Percentiles rank a stretch among this genome's conserved stretches.
phyloP scores from a whole-genome alignment of 306 rosid species.

The Chamaecrista fasciculata region DNA sequence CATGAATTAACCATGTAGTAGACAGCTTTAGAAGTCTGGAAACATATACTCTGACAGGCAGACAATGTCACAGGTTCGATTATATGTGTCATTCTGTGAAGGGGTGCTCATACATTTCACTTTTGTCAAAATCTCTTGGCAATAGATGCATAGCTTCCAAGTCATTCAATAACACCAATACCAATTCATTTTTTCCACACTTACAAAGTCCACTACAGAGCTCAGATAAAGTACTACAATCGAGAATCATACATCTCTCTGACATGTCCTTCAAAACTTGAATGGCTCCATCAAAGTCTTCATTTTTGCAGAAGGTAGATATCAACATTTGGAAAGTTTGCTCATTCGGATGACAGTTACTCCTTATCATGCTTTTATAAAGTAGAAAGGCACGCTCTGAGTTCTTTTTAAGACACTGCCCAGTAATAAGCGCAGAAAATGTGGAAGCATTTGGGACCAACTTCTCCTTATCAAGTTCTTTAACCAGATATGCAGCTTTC shows the following conservation, averaged over 20 bases:
- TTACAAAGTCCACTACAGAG: conserved; percentile 50
- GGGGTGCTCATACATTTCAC: conserved; percentile 16
- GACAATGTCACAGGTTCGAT: conserved; percentile 24
- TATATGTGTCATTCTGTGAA: conserved; percentile 27
- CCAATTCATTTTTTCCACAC: conserved; percentile 45
- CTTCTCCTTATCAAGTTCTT: conserved; percentile 59
- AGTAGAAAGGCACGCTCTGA: conserved; percentile 63
- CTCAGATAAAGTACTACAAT: conserved; percentile 47
- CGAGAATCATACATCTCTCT: conserved; percentile 49
- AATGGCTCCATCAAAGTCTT: conserved; percentile 77
- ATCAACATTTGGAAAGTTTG: conserved; percentile 52
- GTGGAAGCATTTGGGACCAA: conserved; percentile 71
- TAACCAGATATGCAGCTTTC: conserved; percentile 72
- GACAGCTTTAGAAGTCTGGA: conserved; percentile 12
- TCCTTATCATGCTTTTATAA: conserved; percentile 73
- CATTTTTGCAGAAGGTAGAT: conserved; percentile 52
- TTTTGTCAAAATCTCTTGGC: conserved; percentile 46
- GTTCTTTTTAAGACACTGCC: conserved; percentile 62
- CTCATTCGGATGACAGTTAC: conserved; percentile 56
- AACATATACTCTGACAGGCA: not conserved
- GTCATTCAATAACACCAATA: conserved; percentile 40
- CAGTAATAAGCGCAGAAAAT: conserved; percentile 67
- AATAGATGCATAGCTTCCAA: conserved; percentile 42
- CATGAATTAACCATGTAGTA: conserved; percentile 22
- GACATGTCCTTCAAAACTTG: conserved; percentile 67